phyloP scores from a whole-genome alignment of 352 stramenopile genomes.

The Phytopythium delawarense region DNA sequence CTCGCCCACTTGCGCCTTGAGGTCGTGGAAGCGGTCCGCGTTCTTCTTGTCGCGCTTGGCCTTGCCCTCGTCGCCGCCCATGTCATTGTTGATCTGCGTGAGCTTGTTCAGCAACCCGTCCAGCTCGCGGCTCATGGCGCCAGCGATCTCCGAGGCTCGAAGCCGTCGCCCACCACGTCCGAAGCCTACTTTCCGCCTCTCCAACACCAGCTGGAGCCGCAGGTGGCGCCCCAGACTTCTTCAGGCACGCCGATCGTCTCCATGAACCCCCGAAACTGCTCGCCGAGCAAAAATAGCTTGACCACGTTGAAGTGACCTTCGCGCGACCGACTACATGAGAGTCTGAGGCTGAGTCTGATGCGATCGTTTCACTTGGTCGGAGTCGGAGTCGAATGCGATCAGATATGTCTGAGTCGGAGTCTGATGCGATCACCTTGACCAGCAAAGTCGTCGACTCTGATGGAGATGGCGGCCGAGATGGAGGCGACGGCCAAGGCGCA shows the following conservation, averaged over 20 bases:
- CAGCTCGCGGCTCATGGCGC: constrained; percentile 65
- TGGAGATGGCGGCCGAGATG: neutral
- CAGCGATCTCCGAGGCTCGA: neutral
- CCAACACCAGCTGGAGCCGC: neutral
- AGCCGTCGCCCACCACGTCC: neutral
- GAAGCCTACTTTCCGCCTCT: neutral
- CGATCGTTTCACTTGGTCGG: neutral
- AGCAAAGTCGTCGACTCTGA: neutral
- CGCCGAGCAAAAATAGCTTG: neutral
- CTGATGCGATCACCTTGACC: neutral
- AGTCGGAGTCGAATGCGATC: neutral
- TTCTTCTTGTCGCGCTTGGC: constrained; percentile 60
- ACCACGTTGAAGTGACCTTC: constrained; percentile 6
- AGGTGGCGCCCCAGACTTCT: neutral
- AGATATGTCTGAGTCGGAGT: neutral
- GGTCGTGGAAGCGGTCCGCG: constrained; percentile 73
- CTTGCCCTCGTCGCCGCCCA: constrained; percentile 67
- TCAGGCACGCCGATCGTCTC: neutral
- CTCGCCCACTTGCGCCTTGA: constrained; percentile 77
- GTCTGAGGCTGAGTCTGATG: neutral
- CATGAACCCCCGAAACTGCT: neutral
- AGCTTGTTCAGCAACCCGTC: constrained; percentile 75
- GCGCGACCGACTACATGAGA: neutral
- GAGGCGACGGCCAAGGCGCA: constrained; percentile 27
- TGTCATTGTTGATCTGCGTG: constrained; percentile 74